phyloP scores from a whole-genome alignment of 1,284 basidiomycete species.

The Cerioporus squamosus region DNA sequence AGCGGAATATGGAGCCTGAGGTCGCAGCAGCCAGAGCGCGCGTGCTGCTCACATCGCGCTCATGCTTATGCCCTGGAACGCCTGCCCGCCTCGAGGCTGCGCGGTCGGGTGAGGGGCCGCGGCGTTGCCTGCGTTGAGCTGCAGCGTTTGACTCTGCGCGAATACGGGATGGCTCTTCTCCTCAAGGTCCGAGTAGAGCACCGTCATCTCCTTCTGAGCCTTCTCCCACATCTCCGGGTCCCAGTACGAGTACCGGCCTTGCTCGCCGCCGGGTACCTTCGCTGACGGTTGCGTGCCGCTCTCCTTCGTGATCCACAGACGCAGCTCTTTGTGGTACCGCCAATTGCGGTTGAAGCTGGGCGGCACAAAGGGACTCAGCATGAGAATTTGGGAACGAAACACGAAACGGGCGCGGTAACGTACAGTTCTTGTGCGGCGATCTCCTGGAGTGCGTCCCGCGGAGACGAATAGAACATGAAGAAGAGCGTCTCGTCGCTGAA shows the following conservation, averaged over 20 bases:
- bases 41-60: constrained; percentile 36
- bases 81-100: constrained; percentile 32
- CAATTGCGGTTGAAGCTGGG: constrained; percentile 92
- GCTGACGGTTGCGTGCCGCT: constrained; percentile 80
- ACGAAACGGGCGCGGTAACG: constrained; percentile 37
- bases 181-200: constrained; percentile 86
- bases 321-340: constrained; percentile 96
- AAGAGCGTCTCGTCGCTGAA: constrained; percentile 98
- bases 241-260: constrained; percentile 91
- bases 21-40: neutral
- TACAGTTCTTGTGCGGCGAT: constrained; percentile 95
- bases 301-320: constrained; percentile 96
- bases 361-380: neutral
- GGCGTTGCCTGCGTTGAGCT: constrained; percentile 38
- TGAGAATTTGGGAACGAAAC: neutral
- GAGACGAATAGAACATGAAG: constrained; percentile 98
- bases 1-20: neutral
- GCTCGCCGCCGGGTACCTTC: constrained; percentile 89
- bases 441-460: constrained; percentile 93
- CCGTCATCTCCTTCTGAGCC: constrained; percentile 85
- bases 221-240: constrained; percentile 90
- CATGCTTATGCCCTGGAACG: constrained; percentile 41
- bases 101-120: constrained; percentile 41
- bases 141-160: constrained; percentile 55
- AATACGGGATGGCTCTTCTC: constrained; percentile 79